These are phyloP conservation scores for Tilletia caries DNA, from an alignment of 1,284 basidiomycete species.

Conservation along the genomic window DNA sequence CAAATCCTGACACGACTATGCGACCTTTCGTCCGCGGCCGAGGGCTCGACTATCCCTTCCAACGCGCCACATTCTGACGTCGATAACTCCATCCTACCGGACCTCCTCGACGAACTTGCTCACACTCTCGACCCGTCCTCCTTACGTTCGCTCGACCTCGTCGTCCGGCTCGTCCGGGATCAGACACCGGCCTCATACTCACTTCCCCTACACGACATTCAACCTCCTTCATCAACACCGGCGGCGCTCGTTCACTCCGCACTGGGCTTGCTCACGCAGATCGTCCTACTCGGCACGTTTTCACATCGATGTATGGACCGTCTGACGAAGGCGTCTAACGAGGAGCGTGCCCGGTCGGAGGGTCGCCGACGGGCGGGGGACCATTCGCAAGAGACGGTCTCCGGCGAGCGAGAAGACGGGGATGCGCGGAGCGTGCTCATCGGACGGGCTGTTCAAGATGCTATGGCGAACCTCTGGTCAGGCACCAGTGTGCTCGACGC, in stretches of 20 bases:
- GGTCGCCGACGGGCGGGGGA: no score
- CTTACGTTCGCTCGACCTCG: neutral
- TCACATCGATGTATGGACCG: neutral
- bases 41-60: neutral
- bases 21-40: neutral
- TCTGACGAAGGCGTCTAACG: neutral
- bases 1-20: neutral
- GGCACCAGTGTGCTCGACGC: no score
- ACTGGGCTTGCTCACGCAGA: neutral
- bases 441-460: no score
- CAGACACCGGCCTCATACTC: neutral
- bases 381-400: no score
- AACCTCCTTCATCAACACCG: neutral
- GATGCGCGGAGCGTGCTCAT: no score
- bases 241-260: neutral
- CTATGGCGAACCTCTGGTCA: no score
- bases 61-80: neutral
- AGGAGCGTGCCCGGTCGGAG: no score
- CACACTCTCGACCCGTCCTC: neutral
- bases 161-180: neutral
- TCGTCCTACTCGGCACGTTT: neutral
- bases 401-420: no score
- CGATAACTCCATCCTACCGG: neutral
- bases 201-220: neutral
- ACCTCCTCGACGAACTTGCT: neutral